Evolutionary conservation across 163 green algal species (phyloP).

Genomic region (Prototheca cutis): DNA sequence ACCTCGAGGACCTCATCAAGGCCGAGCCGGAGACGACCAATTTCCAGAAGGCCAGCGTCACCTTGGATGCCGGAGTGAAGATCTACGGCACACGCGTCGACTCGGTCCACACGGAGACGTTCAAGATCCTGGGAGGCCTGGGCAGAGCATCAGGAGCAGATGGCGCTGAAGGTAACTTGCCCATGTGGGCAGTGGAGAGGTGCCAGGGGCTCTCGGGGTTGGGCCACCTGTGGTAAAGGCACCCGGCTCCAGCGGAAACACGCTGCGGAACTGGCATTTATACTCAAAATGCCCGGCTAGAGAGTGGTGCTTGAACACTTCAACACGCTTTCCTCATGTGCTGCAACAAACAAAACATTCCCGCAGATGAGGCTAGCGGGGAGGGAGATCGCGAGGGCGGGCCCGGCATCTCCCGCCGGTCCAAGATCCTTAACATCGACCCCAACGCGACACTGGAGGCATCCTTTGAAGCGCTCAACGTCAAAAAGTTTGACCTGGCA

Average conservation of each 20-base stretch:
- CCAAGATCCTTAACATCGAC: constrained; percentile 15
- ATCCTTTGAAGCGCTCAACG: constrained; percentile 33
- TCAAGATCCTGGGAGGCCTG: constrained; percentile 64
- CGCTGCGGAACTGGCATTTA: too few relatives aligned
- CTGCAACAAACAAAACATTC: too few relatives aligned
- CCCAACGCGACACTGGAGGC: constrained; percentile 38
- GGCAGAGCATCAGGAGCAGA: too few relatives aligned
- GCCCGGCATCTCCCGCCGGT: not conserved
- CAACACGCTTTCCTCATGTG: too few relatives aligned
- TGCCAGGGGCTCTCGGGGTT: too few relatives aligned
- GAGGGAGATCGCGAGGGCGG: constrained; percentile 7
- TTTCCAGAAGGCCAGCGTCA: constrained; percentile 56
- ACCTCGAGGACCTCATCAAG: constrained; percentile 55
- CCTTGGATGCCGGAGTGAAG: constrained; percentile 81
- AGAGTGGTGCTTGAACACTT: too few relatives aligned
- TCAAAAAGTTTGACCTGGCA: constrained; percentile 48
- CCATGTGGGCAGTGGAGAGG: too few relatives aligned
- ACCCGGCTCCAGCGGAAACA: too few relatives aligned
- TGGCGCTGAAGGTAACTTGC: too few relatives aligned
- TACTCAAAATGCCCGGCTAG: too few relatives aligned
- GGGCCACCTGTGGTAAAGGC: too few relatives aligned
- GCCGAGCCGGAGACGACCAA: constrained; percentile 18
- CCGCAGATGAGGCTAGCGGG: constrained; percentile 8
- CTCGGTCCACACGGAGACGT: constrained; percentile 66
- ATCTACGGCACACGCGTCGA: constrained; percentile 89